Base-by-base conservation (phyloP, 2,329 filamentous ascomycete species). In the Leptographium procerum region DNA sequence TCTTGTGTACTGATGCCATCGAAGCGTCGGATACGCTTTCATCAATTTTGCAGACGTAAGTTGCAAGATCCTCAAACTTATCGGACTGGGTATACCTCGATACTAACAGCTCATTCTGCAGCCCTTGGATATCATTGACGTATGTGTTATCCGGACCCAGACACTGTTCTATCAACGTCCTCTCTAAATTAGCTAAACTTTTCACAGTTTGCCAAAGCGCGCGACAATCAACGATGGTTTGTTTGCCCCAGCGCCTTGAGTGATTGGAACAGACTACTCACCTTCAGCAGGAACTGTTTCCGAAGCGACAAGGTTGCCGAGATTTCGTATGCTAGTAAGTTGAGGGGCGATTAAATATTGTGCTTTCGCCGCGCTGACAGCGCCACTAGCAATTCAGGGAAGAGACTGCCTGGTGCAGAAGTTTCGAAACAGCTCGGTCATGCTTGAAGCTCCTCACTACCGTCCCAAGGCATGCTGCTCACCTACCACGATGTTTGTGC, bases 371-470 rank as follows among this genome's bases (percentile, higher is more conserved):
- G 3, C 31, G 4, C 26, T 29, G n/a, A 50, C 43, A 28, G 9
- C 13, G 3, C 28, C 28, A 54, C 48, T 59, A 91, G 88, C 91
- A 14, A 92, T 96, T 60, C 94, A 99, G 75, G 94, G 94, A 52
- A 87, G 87, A 62, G 91, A 96, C 67, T 92, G 89, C 63, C 78
- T 97, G 0, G 83, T 96, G 8, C 88, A 95, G 70, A 96, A 97
- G 69, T 99, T 99, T 68, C 86, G 94, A 40, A 99, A 99, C 74
- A 96, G 90, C 45, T 92, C 90, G 0, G 91, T 99, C 33, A 96
- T 97, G 90, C 77, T 92, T 1, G 91, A 97, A 72, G 82, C 85
- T 13, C 77, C 83, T 0, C 84, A 87, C 56, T 95, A 90, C 66
- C 85, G 90, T 1, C 94, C 94, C 0, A 95, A 95, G 78, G 87